These are phyloP conservation scores for Pythium coloratum DNA, from an alignment of 352 stramenopile species.

Conservation along the genomic window DNA sequence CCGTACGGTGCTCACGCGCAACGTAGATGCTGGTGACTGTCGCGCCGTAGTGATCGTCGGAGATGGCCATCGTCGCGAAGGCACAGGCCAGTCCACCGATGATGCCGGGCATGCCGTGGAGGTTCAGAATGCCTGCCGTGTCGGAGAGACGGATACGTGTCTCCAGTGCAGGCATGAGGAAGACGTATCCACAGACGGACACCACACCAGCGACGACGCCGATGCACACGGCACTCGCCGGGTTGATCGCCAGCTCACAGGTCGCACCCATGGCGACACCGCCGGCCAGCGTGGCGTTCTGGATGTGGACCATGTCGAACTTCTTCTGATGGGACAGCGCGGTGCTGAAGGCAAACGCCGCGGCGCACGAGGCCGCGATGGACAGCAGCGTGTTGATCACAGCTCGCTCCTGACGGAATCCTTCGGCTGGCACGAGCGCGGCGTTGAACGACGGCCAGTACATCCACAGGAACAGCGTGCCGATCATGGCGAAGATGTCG, in stretches of 20 bases:
- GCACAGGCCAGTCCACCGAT: slow-evolving; percentile 57
- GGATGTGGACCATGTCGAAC: slow-evolving; percentile 83
- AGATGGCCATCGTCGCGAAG: slow-evolving; percentile 51
- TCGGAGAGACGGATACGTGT: slow-evolving; percentile 44
- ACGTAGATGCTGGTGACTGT: slow-evolving; percentile 47
- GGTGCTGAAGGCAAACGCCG: slow-evolving; percentile 54
- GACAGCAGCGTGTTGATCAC: slow-evolving; percentile 81
- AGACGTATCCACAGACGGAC: slow-evolving; percentile 50
- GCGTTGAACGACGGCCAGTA: slow-evolving; percentile 89
- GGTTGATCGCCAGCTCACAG: slow-evolving; percentile 71
- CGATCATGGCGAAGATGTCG: slow-evolving; percentile 82
- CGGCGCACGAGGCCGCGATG: slow-evolving; percentile 56
- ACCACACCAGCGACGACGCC: slow-evolving; percentile 50
- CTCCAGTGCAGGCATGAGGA: slow-evolving; percentile 45
- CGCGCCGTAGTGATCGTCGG: slow-evolving; percentile 53
- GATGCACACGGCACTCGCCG: slow-evolving; percentile 38
- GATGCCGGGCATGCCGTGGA: slow-evolving; percentile 78
- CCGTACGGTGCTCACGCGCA: slow-evolving; percentile 43
- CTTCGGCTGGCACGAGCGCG: slow-evolving; percentile 51
- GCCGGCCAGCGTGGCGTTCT: slow-evolving; percentile 83
- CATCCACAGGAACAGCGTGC: slow-evolving; percentile 86
- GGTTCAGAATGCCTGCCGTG: slow-evolving; percentile 55
- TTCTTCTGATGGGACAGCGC: slow-evolving; percentile 53
- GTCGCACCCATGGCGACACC: slow-evolving; percentile 79
- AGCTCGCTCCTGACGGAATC: slow-evolving; percentile 67